phyloP scores from a whole-genome alignment of 768 basidiomycete genomes.

The Kwoniella dejecticola region DNA sequence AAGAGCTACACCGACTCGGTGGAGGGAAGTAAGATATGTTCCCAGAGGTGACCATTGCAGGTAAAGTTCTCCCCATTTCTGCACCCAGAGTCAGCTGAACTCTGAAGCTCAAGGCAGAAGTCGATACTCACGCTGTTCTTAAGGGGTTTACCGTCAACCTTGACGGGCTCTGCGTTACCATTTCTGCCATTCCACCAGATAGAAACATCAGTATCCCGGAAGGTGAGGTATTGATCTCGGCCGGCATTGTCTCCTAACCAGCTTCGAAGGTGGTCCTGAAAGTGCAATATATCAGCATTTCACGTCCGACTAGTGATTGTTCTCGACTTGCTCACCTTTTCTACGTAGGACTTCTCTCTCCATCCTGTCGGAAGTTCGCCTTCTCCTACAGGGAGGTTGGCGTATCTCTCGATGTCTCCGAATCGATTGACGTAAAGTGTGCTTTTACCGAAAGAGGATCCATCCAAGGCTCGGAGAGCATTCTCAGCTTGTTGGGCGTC shows the following conservation, averaged over 20 bases:
- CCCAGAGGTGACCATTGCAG: constrained; percentile 96
- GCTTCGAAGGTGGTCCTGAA: constrained; percentile 89
- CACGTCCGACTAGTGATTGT: neutral
- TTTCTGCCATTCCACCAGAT: constrained; percentile 92
- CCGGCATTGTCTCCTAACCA: constrained; percentile 92
- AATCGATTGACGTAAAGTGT: constrained; percentile 83
- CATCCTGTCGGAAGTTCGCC: constrained; percentile 51
- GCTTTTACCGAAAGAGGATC: constrained; percentile 76
- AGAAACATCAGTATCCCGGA: constrained; percentile 85
- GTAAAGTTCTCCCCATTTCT: constrained; percentile 97
- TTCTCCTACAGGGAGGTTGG: constrained; percentile 60
- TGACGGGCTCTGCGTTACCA: constrained; percentile 55
- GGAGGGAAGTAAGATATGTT: constrained; percentile 90
- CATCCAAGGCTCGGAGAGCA: constrained; percentile 55
- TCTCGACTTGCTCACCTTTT: constrained; percentile 30
- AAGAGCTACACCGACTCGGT: constrained; percentile 89
- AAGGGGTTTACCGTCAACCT: constrained; percentile 57
- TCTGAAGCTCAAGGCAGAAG: neutral
- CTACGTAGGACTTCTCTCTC: constrained; percentile 50
- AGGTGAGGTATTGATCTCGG: constrained; percentile 93
- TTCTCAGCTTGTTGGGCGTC: constrained; percentile 52
- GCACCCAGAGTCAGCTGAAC: constrained; percentile 6
- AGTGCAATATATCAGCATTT: constrained; percentile 32
- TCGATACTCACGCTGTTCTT: constrained; percentile 67
- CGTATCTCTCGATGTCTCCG: constrained; percentile 82